A percentile compares a stretch with the other conserved stretches of the same genome.
These are phyloP conservation scores for Lolium multiflorum DNA, from an alignment of 176 grass and related monocot species.

Conservation along the genomic window DNA sequence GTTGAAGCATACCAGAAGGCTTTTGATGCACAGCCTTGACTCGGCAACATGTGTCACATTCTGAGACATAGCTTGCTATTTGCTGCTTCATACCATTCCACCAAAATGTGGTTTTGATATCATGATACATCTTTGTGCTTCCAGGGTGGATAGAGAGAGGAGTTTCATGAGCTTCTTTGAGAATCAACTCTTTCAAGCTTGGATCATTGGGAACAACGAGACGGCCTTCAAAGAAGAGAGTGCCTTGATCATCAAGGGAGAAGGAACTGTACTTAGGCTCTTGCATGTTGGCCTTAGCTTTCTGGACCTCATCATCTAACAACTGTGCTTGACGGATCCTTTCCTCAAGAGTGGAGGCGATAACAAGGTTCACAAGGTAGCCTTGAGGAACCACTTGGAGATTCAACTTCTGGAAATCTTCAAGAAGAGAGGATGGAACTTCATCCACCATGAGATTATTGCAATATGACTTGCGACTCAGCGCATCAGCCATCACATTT, in stretches of 20 bases:
- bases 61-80: no score
- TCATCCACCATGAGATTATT: neutral
- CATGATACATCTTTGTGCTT: neutral
- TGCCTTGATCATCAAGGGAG: neutral
- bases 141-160: neutral
- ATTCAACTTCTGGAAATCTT: neutral
- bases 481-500: no score
- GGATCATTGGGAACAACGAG: neutral
- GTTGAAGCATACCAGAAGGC: no score
- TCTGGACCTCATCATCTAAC: neutral
- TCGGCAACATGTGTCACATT: no score
- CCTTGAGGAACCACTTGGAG: neutral
- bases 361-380: neutral
- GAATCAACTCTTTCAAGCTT: neutral
- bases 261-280: neutral
- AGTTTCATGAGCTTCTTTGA: neutral
- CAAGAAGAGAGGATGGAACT: neutral
- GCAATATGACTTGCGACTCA: neutral
- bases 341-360: neutral
- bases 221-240: neutral
- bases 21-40: no score
- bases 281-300: neutral
- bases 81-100: no score
- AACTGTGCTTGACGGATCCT: neutral
- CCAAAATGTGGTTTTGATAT: no score